Evolutionary conservation across 2,329 filamentous ascomycete genomes (phyloP).

Genomic region (Clonostachys rosea): DNA sequence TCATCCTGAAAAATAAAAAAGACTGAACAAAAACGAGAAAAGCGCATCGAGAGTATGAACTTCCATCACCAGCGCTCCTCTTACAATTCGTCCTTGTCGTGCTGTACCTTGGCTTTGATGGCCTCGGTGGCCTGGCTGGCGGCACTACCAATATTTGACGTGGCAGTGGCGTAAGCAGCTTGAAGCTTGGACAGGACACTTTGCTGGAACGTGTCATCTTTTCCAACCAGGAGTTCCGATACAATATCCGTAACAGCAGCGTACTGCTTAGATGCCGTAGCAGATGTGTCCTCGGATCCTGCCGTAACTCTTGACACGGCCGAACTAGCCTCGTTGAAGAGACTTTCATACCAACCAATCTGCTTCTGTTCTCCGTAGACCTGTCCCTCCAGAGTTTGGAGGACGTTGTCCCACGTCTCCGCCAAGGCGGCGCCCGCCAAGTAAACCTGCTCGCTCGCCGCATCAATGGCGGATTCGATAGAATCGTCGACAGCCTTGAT

Average conservation of each 20-base stretch:
- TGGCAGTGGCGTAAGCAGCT: constrained; percentile 66
- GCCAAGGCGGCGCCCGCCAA: constrained; percentile 28
- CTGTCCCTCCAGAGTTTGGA: constrained; percentile 62
- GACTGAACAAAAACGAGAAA: not conserved
- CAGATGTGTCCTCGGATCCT: constrained; percentile 47
- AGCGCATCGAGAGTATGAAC: no score
- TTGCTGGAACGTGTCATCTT: constrained; percentile 77
- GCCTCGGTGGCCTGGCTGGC: constrained; percentile 34
- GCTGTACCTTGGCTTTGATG: constrained; percentile 29
- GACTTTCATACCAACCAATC: constrained; percentile 48
- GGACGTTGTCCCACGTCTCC: constrained; percentile 31
- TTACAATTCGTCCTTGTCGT: constrained; percentile 35
- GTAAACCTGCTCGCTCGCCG: constrained; percentile 29
- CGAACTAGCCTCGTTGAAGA: constrained; percentile 42
- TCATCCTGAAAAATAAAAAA: no score
- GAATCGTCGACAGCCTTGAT: constrained; percentile 29
- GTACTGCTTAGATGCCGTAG: constrained; percentile 61
- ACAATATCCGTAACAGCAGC: constrained; percentile 66
- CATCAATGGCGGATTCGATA: constrained; percentile 37
- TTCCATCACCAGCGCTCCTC: no score
- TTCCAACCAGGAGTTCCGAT: constrained; percentile 71
- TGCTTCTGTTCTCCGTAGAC: constrained; percentile 64
- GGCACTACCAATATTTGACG: constrained; percentile 45
- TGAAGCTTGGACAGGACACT: constrained; percentile 70
- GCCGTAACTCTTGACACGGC: constrained; percentile 37